phyloP scores from a whole-genome alignment of 345 rosid genomes.

The Conringia planisiliqua region DNA sequence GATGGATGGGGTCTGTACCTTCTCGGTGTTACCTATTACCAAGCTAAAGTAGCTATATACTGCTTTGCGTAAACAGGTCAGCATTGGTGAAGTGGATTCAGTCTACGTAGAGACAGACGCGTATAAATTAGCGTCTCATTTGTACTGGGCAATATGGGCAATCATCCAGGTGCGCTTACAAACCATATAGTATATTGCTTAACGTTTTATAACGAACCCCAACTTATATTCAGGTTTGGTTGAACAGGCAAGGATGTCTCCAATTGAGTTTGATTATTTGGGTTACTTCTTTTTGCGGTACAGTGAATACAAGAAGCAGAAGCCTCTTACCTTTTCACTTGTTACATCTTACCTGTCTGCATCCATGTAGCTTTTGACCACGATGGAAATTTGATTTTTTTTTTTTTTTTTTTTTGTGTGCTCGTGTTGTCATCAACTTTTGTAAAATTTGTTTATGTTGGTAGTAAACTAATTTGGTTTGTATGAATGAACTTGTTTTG shows the following conservation, averaged over 20 bases:
- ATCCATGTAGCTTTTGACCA: conserved; percentile 14
- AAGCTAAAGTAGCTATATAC: background rate
- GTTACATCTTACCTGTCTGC: conserved; percentile 52
- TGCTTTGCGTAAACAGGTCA: conserved; percentile 41
- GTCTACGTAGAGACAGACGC: conserved; percentile 66
- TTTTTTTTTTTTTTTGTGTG: background rate
- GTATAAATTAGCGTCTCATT: conserved; percentile 73
- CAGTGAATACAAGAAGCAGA: conserved; percentile 79
- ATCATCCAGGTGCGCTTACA: conserved; percentile 68
- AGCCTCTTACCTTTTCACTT: conserved; percentile 47
- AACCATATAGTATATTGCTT: background rate
- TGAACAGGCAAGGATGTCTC: conserved; percentile 88
- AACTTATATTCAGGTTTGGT: background rate
- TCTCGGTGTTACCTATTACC: background rate
- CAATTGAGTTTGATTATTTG: conserved; percentile 78
- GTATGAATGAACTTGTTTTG: conserved; percentile 9
- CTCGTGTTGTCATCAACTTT: conserved; percentile 10
- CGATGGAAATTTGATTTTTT: background rate
- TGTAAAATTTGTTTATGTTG: conserved; percentile 12
- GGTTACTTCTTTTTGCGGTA: conserved; percentile 83
- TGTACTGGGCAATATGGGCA: conserved; percentile 94
- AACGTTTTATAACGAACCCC: too few relatives aligned
- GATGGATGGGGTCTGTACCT: background rate
- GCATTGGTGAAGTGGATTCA: conserved; percentile 58
- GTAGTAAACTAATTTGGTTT: background rate